Evolutionary conservation across 2,329 filamentous ascomycete genomes (phyloP).

Genomic region (Aspergillus pseudotamarii): DNA sequence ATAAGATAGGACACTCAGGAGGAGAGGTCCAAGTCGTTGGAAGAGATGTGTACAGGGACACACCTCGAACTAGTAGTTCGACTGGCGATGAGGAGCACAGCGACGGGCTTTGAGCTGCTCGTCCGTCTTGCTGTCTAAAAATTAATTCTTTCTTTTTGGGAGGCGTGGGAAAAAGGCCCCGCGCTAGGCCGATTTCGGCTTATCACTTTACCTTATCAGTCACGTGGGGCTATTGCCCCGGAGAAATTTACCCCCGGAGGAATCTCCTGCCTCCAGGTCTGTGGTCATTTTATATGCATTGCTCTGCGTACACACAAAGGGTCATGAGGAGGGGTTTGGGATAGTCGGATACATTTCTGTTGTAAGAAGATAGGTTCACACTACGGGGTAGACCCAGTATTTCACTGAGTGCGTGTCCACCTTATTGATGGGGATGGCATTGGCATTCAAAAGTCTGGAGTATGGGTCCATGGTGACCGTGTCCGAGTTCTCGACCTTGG

Average conservation of each 20-base stretch:
- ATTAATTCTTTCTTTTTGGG: slow-evolving; percentile 22
- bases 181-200: slow-evolving; percentile 31
- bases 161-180: slow-evolving; percentile 20
- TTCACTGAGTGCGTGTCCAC: background rate
- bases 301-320: background rate
- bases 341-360: background rate
- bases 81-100: slow-evolving; percentile 20
- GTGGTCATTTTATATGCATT: background rate
- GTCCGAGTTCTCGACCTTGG: background rate
- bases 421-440: background rate
- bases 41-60: slow-evolving; percentile 18
- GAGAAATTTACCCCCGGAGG: slow-evolving; percentile 3
- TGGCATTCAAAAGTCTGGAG: background rate
- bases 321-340: background rate
- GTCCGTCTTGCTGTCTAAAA: slow-evolving; percentile 18
- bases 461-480: background rate
- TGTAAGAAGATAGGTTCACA: background rate
- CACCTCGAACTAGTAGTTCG: slow-evolving; percentile 24
- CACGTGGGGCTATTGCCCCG: slow-evolving; percentile 16
- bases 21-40: slow-evolving; percentile 16
- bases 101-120: slow-evolving; percentile 24
- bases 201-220: slow-evolving; percentile 29
- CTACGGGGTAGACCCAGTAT: slow-evolving; percentile 2
- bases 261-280: slow-evolving; percentile 9
- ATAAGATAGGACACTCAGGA: slow-evolving; percentile 1